These are phyloP conservation scores for Rubus parviflorus DNA, from an alignment of 306 rosid species.

Conservation along the genomic window DNA sequence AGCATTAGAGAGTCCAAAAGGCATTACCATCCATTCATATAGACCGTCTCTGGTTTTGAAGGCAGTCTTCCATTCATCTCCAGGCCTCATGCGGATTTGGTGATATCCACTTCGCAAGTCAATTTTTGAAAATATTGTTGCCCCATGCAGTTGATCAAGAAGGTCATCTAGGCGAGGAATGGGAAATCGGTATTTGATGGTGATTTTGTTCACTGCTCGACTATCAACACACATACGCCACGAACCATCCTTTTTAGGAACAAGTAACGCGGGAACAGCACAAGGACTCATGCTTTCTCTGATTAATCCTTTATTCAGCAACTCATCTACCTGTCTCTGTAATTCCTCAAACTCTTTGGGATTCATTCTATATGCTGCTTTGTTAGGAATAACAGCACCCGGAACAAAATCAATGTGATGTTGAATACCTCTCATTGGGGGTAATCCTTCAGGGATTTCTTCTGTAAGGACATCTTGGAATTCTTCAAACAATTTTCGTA, in stretches of 20 bases:
- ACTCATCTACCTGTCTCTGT: background rate
- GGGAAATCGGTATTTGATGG: background rate
- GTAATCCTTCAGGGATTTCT: background rate
- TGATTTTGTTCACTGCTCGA: background rate
- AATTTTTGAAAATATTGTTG: background rate
- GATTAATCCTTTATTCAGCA: background rate
- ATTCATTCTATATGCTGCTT: background rate
- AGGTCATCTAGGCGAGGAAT: constrained; percentile 3
- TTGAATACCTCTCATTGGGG: background rate
- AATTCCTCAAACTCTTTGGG: background rate
- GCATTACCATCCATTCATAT: background rate
- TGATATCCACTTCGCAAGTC: background rate
- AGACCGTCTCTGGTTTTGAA: background rate
- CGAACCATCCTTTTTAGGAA: background rate
- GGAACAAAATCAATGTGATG: background rate
- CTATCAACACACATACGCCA: background rate
- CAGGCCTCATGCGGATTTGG: background rate
- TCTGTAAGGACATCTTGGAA: background rate
- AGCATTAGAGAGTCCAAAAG: background rate
- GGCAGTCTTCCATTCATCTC: background rate
- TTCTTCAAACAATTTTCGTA: background rate
- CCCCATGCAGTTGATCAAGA: background rate
- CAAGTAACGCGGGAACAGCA: background rate
- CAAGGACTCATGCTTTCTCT: background rate
- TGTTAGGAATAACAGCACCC: background rate